Percentiles rank a stretch among this genome's conserved stretches.
Evolutionary conservation across 140 eudicot genomes (phyloP).

Genomic region (Ambrosia hybrid): DNA sequence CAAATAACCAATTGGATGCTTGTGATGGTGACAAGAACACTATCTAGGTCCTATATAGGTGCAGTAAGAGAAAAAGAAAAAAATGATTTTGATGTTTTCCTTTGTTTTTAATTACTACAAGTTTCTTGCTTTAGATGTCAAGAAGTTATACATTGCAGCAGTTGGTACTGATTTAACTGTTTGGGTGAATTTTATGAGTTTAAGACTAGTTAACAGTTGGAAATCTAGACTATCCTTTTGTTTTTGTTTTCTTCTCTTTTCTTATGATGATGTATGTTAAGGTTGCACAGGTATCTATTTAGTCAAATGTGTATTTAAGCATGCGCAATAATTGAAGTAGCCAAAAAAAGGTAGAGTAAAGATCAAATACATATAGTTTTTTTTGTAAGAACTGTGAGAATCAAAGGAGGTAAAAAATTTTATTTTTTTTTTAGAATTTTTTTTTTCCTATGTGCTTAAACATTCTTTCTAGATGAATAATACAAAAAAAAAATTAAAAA

Average conservation of each 20-base stretch:
- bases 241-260: background rate
- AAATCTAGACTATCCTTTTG: background rate
- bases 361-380: no score
- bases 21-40: constrained; percentile 32
- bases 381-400: no score
- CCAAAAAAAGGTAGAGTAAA: no score
- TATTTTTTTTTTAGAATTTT: no score
- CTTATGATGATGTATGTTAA: background rate
- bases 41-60: constrained; percentile 19
- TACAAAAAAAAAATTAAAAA: no score
- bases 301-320: no score
- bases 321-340: no score
- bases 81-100: constrained; percentile 25
- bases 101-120: constrained; percentile 9
- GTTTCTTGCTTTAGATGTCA: constrained; percentile 32
- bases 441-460: no score
- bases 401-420: no score
- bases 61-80: constrained; percentile 6
- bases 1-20: constrained; percentile 31
- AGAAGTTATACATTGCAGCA: constrained; percentile 21
- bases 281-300: background rate
- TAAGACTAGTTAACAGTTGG: constrained; percentile 30
- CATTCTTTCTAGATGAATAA: no score
- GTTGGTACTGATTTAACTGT: constrained; percentile 19
- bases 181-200: constrained; percentile 31